Evolutionary conservation across 805 yeast species (phyloP).

Genomic region (Zygotorulaspora sp.): DNA sequence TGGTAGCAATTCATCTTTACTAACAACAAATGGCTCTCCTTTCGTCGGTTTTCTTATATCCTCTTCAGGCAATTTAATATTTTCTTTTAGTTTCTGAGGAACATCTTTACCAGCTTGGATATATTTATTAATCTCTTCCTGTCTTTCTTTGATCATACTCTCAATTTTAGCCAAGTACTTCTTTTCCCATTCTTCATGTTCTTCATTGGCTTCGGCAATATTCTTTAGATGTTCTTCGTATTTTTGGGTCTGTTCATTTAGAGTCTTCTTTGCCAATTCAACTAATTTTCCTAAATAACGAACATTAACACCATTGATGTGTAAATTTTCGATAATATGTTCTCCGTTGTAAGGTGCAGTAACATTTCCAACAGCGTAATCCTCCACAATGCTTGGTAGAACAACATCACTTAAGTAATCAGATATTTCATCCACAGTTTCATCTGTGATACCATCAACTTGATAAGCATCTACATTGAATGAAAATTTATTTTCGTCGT

Average conservation of each 20-base stretch:
- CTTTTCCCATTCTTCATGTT: slow-evolving; percentile 35
- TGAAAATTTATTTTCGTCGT: slow-evolving; percentile 43
- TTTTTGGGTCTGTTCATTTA: slow-evolving; percentile 21
- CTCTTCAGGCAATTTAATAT: slow-evolving; percentile 31
- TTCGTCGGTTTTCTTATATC: slow-evolving; percentile 36
- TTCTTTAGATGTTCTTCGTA: slow-evolving; percentile 26
- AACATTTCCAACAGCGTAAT: slow-evolving; percentile 43
- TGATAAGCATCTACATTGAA: slow-evolving; percentile 79
- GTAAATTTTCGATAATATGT: slow-evolving; percentile 65
- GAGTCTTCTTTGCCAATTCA: slow-evolving; percentile 31
- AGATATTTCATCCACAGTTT: slow-evolving; percentile 61
- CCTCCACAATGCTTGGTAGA: slow-evolving; percentile 54
- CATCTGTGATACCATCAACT: slow-evolving; percentile 41
- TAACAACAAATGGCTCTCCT: slow-evolving; percentile 34
- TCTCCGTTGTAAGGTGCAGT: slow-evolving; percentile 75
- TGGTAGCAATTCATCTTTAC: slow-evolving; percentile 40
- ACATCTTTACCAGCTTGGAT: slow-evolving; percentile 35
- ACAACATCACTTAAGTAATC: slow-evolving; percentile 53
- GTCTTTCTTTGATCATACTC: slow-evolving; percentile 34
- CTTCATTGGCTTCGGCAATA: slow-evolving; percentile 29
- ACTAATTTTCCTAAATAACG: slow-evolving; percentile 69
- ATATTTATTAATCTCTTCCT: slow-evolving; percentile 32
- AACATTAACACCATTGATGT: slow-evolving; percentile 78
- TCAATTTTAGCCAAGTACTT: slow-evolving; percentile 30
- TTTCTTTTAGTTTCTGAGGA: slow-evolving; percentile 35